Evolutionary conservation across 257 asterid species (phyloP).

Genomic region (Nicotiana undulata): DNA sequence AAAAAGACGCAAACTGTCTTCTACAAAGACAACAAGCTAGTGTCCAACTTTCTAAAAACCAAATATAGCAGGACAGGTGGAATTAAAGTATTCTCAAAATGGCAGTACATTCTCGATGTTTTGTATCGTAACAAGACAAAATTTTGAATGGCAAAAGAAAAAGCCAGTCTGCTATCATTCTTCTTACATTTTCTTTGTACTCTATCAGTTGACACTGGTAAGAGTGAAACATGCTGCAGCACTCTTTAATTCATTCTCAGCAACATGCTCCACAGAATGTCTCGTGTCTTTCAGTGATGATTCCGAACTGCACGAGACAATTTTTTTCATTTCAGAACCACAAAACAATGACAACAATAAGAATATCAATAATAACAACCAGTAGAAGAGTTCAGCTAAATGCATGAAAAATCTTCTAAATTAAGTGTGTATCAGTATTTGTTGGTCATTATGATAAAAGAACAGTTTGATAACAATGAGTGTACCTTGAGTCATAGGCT

Average conservation of each 20-base stretch:
- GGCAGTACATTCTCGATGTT: slow-evolving; percentile 17
- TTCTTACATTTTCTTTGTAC: slow-evolving; percentile 9
- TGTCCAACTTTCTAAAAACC: not conserved
- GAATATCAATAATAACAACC: not conserved
- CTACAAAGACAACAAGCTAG: not conserved
- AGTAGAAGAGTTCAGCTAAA: not conserved
- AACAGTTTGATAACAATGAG: not conserved
- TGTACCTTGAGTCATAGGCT: slow-evolving; percentile 60
- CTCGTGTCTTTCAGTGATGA: slow-evolving; percentile 57
- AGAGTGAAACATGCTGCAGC: slow-evolving; percentile 86
- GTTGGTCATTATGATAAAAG: not conserved
- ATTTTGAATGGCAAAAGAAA: slow-evolving; percentile 15
- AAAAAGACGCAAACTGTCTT: not conserved
- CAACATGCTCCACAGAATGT: slow-evolving; percentile 57
- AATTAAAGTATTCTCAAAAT: not conserved
- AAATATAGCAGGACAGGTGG: not conserved
- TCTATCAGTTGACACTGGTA: slow-evolving; percentile 52
- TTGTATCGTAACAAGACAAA: slow-evolving; percentile 3
- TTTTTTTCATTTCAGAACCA: not conserved
- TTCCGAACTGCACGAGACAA: slow-evolving; percentile 47
- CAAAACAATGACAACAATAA: not conserved
- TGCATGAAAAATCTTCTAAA: not conserved
- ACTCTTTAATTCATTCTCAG: slow-evolving; percentile 67
- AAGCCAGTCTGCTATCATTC: slow-evolving; percentile 14
- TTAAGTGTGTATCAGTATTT: not conserved